phyloP scores from a whole-genome alignment of 2,329 filamentous ascomycete species.

The Aureobasidium sp. region DNA sequence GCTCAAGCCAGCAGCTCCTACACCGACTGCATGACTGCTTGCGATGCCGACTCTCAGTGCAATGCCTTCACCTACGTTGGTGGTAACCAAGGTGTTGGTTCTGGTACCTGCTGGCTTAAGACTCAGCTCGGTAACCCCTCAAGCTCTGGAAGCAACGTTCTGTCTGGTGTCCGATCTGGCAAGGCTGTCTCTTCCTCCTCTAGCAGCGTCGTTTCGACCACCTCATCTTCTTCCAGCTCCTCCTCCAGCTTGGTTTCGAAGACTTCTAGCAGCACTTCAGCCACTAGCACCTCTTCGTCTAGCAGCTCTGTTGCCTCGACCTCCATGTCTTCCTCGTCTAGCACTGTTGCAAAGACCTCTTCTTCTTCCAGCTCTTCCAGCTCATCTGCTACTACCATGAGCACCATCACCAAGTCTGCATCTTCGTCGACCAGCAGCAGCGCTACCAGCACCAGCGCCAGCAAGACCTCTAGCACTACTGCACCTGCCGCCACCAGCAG shows the following conservation, averaged over 20 bases:
- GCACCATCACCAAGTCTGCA: conserved; percentile 4
- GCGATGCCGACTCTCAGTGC: conserved; percentile 14
- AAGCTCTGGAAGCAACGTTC: conserved; percentile 16
- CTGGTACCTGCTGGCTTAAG: conserved; percentile 7
- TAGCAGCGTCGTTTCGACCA: conserved; percentile 8
- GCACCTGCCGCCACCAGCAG: not conserved
- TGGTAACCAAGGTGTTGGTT: conserved; percentile 16
- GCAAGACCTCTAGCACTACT: not conserved
- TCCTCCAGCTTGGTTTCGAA: conserved; percentile 3
- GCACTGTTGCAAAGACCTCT: not conserved
- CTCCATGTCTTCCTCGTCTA: conserved; percentile 10
- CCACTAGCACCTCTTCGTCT: not conserved
- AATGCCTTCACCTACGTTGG: conserved; percentile 19
- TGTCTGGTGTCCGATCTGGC: conserved; percentile 14
- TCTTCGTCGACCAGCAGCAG: not conserved
- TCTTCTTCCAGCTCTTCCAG: conserved; percentile 5
- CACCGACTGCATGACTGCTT: conserved; percentile 17
- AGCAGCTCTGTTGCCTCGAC: conserved; percentile 15
- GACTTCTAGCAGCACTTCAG: not conserved
- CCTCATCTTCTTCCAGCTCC: not conserved
- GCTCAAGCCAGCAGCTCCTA: conserved; percentile 15
- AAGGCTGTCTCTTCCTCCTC: conserved; percentile 11
- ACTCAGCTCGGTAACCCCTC: conserved; percentile 10
- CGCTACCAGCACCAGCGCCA: not conserved
- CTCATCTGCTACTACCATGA: not conserved